Base-by-base conservation (phyloP, 139 green algal genomes). In the Pseudopediastrum boryanum region DNA sequence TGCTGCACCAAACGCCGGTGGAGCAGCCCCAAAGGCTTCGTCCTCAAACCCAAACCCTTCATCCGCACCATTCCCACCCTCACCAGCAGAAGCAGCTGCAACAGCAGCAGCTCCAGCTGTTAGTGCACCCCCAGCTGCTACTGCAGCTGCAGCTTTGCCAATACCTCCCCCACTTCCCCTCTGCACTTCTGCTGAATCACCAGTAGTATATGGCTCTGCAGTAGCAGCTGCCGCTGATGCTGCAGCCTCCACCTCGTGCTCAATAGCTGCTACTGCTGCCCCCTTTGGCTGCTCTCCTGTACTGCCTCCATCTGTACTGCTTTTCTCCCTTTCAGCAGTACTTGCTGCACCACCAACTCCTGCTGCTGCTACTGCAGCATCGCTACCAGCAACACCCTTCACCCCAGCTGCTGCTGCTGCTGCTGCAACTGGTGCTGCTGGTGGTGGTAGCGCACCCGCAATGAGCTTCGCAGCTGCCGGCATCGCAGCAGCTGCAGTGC, bases 401-500 rank as follows among this genome's bases (percentile, higher is more conserved):
- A 36, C 42, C n/a, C 2, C 65, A 27, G 68, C 46, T 64, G 68
- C 48, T 31, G 29, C 75, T 44, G 3, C 63, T 9, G 66, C 8
- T 21, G 38, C n/a, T 38, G 31, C 25, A 13, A 33, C 50, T 29
- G 71, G 54, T 29, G 71, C 66, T 29, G 48, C 62, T 35, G 62
- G 36, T 12, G 75, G 62, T 25, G 43, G 58, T n/a, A 70, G 13
- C 1, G 62, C 58, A 10, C 19, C 58, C 58, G 13, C 58, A 25
- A 27, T 27, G 58, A 25, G 19, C 58, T 66, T 31, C 58, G 19
- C 35, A 25, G 58, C 13, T 27, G 58, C 38, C 58, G 42, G 35
- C 31, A 27, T n/a, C 48, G 46, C 36, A 38, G 65, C 75, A 41
- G 62, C 75, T 52, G 62, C 75, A n/a, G 56, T 23, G 36, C 63